A percentile compares a stretch with the other conserved stretches of the same genome.
These are phyloP conservation scores for Decorospora gaudefroyi DNA, from an alignment of 2,329 filamentous ascomycete genomes.

Conservation along the genomic window DNA sequence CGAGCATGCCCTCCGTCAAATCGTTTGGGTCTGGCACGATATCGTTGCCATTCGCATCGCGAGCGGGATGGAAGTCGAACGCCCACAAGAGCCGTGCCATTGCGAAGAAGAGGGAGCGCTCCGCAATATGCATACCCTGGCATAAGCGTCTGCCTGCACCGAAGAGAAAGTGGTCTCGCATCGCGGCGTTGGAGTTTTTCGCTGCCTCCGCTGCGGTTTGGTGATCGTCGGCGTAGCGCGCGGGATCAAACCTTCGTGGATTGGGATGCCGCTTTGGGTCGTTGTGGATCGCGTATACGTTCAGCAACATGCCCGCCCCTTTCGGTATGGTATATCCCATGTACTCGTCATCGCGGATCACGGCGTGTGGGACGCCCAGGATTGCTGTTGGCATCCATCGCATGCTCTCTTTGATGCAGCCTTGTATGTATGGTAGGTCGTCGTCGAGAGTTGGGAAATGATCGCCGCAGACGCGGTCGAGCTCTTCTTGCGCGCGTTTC, in stretches of 20 bases:
- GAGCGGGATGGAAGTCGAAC: conserved; percentile 27
- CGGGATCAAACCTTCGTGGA: conserved; percentile 53
- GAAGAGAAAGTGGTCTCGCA: conserved; percentile 48
- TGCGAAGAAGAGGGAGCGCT: conserved; percentile 38
- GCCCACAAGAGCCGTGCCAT: conserved; percentile 45
- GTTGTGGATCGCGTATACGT: conserved; percentile 41
- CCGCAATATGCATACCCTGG: conserved; percentile 47
- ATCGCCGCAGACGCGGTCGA: conserved; percentile 39
- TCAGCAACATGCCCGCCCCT: conserved; percentile 41
- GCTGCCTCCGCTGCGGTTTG: conserved; percentile 41
- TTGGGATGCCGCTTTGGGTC: conserved; percentile 52
- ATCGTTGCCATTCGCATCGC: conserved; percentile 5
- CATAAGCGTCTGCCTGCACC: conserved; percentile 48
- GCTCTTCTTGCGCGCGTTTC: conserved; percentile 30
- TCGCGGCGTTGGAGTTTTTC: conserved; percentile 32
- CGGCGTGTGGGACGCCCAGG: conserved; percentile 33
- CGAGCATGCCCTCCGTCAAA: conserved; percentile 25
- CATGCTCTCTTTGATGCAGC: conserved; percentile 36
- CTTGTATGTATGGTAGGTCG: conserved; percentile 34
- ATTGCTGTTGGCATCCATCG: conserved; percentile 40
- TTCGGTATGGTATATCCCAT: conserved; percentile 47
- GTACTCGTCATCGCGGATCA: conserved; percentile 35
- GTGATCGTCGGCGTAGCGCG: conserved; percentile 40
- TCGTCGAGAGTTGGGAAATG: conserved; percentile 40
- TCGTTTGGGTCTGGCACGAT: conserved; percentile 19